Evolutionary conservation across 2,329 filamentous ascomycete genomes (phyloP).

Genomic region (Apiospora aurea): DNA sequence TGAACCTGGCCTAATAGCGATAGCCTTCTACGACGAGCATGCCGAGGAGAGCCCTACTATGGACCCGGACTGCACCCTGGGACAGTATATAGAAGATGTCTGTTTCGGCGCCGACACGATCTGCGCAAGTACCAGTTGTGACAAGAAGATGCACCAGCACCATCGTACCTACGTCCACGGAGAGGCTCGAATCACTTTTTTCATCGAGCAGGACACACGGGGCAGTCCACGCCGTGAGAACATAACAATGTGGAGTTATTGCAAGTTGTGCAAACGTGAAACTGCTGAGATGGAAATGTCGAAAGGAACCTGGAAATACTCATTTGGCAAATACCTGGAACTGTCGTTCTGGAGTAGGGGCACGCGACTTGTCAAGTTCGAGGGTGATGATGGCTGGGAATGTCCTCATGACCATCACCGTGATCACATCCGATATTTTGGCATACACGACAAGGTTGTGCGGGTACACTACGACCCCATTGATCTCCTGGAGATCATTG

Average conservation of each 20-base stretch:
- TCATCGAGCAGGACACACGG: conserved; percentile 75
- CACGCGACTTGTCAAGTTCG: conserved; percentile 73
- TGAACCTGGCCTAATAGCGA: conserved; percentile 86
- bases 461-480: conserved; percentile 93
- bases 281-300: conserved; percentile 93
- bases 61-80: conserved; percentile 89
- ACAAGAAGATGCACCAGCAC: conserved; percentile 88
- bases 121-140: conserved; percentile 85
- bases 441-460: conserved; percentile 83
- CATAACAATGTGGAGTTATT: conserved; percentile 98
- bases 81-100: conserved; percentile 93
- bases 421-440: conserved; percentile 93
- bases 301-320: conserved; percentile 95
- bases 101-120: conserved; percentile 78
- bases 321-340: conserved; percentile 98
- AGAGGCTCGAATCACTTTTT: conserved; percentile 89
- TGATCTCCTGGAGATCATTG: conserved; percentile 91
- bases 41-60: conserved; percentile 67
- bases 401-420: conserved; percentile 93
- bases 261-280: conserved; percentile 89
- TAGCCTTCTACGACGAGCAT: conserved; percentile 94
- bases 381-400: conserved; percentile 48
- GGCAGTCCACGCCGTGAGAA: conserved; percentile 58
- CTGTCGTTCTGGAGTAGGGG: conserved; percentile 94
- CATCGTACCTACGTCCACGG: conserved; percentile 98